phyloP scores from a whole-genome alignment of 306 rosid species.

The Medicago lupulina region DNA sequence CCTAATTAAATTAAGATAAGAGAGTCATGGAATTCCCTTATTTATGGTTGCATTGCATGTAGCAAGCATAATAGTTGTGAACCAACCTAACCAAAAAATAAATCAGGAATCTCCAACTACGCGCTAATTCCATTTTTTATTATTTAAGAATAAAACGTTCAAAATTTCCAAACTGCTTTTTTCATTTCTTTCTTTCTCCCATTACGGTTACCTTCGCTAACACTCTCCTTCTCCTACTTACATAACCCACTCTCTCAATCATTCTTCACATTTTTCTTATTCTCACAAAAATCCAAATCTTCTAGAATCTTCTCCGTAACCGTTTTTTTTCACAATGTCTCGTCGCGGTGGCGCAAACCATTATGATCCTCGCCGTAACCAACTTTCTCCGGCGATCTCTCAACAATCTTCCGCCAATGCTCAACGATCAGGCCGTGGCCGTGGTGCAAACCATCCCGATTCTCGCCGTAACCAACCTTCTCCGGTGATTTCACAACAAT shows the following conservation, averaged over 20 bases:
- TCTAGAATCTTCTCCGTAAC: neutral
- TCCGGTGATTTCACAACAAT: neutral
- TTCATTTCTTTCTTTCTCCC: neutral
- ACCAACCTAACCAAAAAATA: no score
- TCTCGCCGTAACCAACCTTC: neutral
- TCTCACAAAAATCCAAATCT: neutral
- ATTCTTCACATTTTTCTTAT: neutral
- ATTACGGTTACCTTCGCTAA: neutral
- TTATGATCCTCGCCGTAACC: neutral
- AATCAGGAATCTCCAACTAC: neutral
- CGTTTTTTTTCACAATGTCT: neutral
- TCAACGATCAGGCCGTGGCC: slow-evolving; percentile 21
- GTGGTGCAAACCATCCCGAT: neutral
- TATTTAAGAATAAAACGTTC: neutral
- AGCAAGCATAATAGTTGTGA: no score
- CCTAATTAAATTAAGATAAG: no score
- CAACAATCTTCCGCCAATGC: slow-evolving; percentile 1
- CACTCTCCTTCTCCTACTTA: neutral
- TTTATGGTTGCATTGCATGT: no score
- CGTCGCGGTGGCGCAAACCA: slow-evolving; percentile 7
- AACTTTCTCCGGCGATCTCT: neutral
- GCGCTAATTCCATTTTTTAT: neutral
- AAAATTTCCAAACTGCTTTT: no score
- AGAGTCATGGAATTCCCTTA: no score
- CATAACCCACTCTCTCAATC: neutral